These are phyloP conservation scores for Talaromyces borbonicus DNA, from an alignment of 495 filamentous ascomycete species.

Conservation along the genomic window DNA sequence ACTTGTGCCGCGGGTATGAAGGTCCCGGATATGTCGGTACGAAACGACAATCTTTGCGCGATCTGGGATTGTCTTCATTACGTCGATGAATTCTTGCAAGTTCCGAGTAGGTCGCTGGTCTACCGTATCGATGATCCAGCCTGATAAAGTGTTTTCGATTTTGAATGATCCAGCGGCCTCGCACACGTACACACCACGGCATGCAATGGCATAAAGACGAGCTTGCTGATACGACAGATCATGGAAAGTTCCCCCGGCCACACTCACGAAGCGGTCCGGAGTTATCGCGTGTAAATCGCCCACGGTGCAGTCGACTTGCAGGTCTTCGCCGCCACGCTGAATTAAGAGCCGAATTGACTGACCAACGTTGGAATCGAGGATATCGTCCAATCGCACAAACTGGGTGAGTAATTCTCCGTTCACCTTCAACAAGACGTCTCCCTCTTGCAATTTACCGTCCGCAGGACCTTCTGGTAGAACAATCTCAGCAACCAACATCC, in stretches of 20 bases:
- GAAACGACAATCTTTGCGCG: conserved; percentile 83
- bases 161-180: conserved; percentile 93
- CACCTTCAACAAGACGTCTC: conserved; percentile 90
- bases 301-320: conserved; percentile 77
- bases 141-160: conserved; percentile 80
- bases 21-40: conserved; percentile 89
- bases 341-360: conserved; percentile 63
- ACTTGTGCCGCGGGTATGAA: conserved; percentile 87
- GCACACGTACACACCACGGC: conserved; percentile 87
- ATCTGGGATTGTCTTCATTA: conserved; percentile 84
- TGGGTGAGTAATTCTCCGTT: conserved; percentile 91
- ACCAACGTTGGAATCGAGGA: conserved; percentile 81
- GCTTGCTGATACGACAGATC: conserved; percentile 94
- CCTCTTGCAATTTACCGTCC: conserved; percentile 76
- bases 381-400: conserved; percentile 88
- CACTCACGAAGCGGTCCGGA: conserved; percentile 88
- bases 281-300: conserved; percentile 92
- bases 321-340: conserved; percentile 77
- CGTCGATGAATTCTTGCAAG: conserved; percentile 80
- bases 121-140: conserved; percentile 88
- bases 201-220: conserved; percentile 82
- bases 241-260: conserved; percentile 89
- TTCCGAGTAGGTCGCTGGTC: conserved; percentile 84
- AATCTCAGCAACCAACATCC: conserved; percentile 94
- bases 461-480: conserved; percentile 86